A percentile compares a stretch with the other conserved stretches of the same genome.
Conservation (phyloP, 1,284 basidiomycete genomes). For the Cutaneotrichosporon arboriforme region DNA sequence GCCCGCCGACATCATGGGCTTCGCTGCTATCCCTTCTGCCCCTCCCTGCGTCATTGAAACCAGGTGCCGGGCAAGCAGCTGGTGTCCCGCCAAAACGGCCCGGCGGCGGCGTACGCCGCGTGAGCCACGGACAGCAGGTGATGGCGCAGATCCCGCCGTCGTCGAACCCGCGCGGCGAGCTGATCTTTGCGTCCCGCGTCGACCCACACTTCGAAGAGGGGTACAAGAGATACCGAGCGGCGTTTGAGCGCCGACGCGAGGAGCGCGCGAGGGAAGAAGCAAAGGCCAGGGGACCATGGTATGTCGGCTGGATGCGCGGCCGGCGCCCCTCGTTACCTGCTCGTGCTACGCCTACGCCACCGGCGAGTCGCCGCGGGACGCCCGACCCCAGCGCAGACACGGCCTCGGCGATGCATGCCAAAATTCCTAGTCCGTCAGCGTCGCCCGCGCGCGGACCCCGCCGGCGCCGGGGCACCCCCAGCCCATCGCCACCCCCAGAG, state of each 20-base stretch:
- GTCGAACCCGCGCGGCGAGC: constrained; percentile 84
- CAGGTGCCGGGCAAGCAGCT: constrained; percentile 46
- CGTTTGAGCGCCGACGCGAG: constrained; percentile 78
- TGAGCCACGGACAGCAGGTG: constrained; percentile 30
- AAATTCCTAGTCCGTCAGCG: too few relatives aligned
- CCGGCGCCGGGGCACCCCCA: neutral
- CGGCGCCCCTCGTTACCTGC: neutral
- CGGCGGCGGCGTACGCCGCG: constrained; percentile 34
- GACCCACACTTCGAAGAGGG: constrained; percentile 76
- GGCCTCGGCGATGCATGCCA: neutral
- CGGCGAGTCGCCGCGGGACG: neutral
- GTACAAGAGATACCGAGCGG: constrained; percentile 84
- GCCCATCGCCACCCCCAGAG: neutral
- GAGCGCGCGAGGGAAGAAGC: constrained; percentile 52
- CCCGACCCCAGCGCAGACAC: neutral
- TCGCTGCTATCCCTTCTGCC: constrained; percentile 60
- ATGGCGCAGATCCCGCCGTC: constrained; percentile 83
- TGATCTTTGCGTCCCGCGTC: constrained; percentile 89
- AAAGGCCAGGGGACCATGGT: constrained; percentile 16
- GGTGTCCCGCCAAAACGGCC: constrained; percentile 4
- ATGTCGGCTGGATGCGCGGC: neutral
- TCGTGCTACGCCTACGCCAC: neutral
- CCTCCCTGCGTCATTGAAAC: constrained; percentile 60
- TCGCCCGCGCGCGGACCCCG: neutral
- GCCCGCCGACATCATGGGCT: constrained; percentile 55